Evolutionary conservation across 768 basidiomycete genomes (phyloP).

Genomic region (Tricholoma terreum): DNA sequence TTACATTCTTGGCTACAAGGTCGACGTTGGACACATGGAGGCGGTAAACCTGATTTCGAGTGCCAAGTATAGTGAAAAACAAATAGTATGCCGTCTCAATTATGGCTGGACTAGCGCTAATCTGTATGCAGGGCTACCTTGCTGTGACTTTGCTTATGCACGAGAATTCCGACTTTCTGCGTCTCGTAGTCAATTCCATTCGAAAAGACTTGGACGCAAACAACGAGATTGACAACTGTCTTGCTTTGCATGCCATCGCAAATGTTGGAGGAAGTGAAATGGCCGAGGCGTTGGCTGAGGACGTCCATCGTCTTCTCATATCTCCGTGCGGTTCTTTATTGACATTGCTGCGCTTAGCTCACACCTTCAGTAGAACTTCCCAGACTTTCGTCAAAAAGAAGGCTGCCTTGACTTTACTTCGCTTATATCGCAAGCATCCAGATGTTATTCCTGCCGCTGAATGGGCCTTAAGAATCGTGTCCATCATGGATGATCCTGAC

Average conservation of each 20-base stretch:
- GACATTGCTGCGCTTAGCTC: slow-evolving; percentile 1
- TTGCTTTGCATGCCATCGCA: slow-evolving; percentile 96
- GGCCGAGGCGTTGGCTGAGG: slow-evolving; percentile 92
- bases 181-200: slow-evolving; percentile 97
- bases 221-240: slow-evolving; percentile 92
- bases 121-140: slow-evolving; percentile 76
- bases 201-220: slow-evolving; percentile 95
- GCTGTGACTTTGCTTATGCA: slow-evolving; percentile 97
- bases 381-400: slow-evolving; percentile 98
- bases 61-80: slow-evolving; percentile 96
- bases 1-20: slow-evolving; percentile 98
- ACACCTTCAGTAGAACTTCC: slow-evolving; percentile 65
- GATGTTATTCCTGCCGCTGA: slow-evolving; percentile 90
- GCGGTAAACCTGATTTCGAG: slow-evolving; percentile 97
- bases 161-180: slow-evolving; percentile 95
- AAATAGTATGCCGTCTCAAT: slow-evolving; percentile 69
- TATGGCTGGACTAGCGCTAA: slow-evolving; percentile 11
- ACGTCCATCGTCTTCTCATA: slow-evolving; percentile 92
- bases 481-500: slow-evolving; percentile 93
- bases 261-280: slow-evolving; percentile 98
- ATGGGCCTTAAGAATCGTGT: slow-evolving; percentile 93
- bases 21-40: slow-evolving; percentile 99
- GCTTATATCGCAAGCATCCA: slow-evolving; percentile 94
- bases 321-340: slow-evolving; percentile 66
- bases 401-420: slow-evolving; percentile 88